phyloP scores from a whole-genome alignment of 345 rosid species.

The Citrus cavaleriei region DNA sequence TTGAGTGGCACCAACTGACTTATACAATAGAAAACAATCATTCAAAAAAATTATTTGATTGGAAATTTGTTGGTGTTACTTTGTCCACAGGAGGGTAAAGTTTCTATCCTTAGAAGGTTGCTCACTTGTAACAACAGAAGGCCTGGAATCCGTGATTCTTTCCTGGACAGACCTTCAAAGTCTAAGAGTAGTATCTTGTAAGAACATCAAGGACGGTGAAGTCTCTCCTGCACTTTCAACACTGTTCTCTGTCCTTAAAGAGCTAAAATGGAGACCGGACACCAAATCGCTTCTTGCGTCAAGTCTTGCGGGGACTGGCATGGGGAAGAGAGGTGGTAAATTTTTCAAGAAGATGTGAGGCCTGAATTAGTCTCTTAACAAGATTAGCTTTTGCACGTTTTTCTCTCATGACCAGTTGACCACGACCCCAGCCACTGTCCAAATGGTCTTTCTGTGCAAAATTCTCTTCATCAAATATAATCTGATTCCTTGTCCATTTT shows the following conservation, averaged over 20 bases:
- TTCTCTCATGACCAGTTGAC: not conserved
- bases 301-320: conserved; percentile 60
- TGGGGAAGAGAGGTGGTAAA: conserved; percentile 73
- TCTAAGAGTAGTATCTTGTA: conserved; percentile 66
- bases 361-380: conserved; percentile 4
- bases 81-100: conserved; percentile 61
- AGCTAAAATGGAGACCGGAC: conserved; percentile 91
- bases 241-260: conserved; percentile 67
- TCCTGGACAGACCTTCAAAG: conserved; percentile 72
- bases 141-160: conserved; percentile 68
- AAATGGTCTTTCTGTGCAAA: not conserved
- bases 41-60: not conserved
- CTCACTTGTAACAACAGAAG: conserved; percentile 66
- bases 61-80: not conserved
- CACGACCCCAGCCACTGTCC: not conserved
- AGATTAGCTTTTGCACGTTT: not conserved
- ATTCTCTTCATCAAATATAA: not conserved
- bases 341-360: conserved; percentile 60
- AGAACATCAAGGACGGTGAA: conserved; percentile 67
- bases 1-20: not conserved
- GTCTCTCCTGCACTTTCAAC: conserved; percentile 66
- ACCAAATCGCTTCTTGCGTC: conserved; percentile 59
- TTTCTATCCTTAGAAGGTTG: conserved; percentile 79
- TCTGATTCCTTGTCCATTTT: not conserved
- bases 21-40: not conserved